Conservation (phyloP, 2,329 filamentous ascomycete species). For the Trichoderma lentiforme region DNA sequence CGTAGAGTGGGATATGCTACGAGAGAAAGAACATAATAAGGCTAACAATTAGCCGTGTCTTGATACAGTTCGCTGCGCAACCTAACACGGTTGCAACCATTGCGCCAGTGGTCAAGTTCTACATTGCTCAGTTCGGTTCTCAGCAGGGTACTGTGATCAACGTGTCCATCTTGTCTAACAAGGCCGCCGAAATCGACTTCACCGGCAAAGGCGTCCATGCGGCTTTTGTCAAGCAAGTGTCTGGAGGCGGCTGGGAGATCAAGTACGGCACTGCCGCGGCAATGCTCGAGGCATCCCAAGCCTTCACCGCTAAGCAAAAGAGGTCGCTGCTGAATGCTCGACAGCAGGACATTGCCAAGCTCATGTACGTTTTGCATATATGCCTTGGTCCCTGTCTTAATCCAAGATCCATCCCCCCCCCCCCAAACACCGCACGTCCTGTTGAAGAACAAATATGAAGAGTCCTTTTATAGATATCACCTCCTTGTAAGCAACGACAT, state of each 20-base stretch:
- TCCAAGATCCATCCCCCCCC: no score
- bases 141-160: not conserved
- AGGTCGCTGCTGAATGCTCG: not conserved
- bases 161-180: not conserved
- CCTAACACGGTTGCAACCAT: not conserved
- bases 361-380: not conserved
- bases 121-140: not conserved
- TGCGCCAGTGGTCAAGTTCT: not conserved
- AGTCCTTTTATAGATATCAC: not conserved
- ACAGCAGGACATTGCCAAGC: not conserved
- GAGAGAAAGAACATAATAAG: not conserved
- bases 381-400: no score
- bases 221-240: not conserved
- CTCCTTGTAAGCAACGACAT: not conserved
- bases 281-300: not conserved
- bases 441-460: not conserved
- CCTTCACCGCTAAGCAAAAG: not conserved
- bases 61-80: not conserved
- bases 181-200: not conserved
- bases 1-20: not conserved
- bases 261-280: not conserved
- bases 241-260: not conserved
- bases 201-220: not conserved
- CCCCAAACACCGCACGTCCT: not conserved
- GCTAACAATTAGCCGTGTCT: not conserved